Conservation (phyloP, 1,139 yeast genomes). For the Pneumocystis jirovecii region DNA sequence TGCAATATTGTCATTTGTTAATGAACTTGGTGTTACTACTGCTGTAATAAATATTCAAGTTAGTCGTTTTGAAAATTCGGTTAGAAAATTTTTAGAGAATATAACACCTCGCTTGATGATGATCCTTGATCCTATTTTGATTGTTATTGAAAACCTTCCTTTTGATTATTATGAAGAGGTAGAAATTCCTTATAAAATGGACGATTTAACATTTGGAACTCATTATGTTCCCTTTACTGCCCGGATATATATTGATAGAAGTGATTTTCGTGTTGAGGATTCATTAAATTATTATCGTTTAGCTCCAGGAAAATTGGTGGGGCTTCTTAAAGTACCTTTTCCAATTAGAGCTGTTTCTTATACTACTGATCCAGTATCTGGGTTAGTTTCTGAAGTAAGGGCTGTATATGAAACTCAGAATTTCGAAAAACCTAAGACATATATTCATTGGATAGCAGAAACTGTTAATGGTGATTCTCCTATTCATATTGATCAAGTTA, state of each 20-base stretch:
- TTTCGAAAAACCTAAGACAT: constrained; percentile 72
- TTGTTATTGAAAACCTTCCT: constrained; percentile 65
- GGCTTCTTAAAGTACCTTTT: constrained; percentile 83
- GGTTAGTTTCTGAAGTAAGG: constrained; percentile 53
- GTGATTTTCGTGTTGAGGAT: constrained; percentile 64
- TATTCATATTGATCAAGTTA: constrained; percentile 52
- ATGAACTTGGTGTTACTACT: constrained; percentile 93
- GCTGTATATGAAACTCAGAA: constrained; percentile 61
- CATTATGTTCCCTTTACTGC: constrained; percentile 68
- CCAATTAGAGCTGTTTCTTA: constrained; percentile 60
- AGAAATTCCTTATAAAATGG: constrained; percentile 82
- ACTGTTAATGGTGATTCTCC: constrained; percentile 40
- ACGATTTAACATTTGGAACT: constrained; percentile 54
- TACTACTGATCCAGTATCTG: constrained; percentile 43
- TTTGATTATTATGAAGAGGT: constrained; percentile 58
- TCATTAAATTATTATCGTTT: constrained; percentile 63
- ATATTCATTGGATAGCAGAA: constrained; percentile 90
- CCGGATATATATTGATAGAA: constrained; percentile 64
- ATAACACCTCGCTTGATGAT: constrained; percentile 93
- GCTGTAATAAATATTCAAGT: constrained; percentile 82
- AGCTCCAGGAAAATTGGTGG: constrained; percentile 77
- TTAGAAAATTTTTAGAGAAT: constrained; percentile 74
- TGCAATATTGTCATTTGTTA: constrained; percentile 80
- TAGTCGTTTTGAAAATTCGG: constrained; percentile 74
- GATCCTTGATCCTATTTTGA: constrained; percentile 72